A percentile compares a stretch with the other conserved stretches of the same genome.
These are phyloP conservation scores for Cenchrus purpureus DNA, from an alignment of 176 grass and related monocot genomes.

Conservation along the genomic window DNA sequence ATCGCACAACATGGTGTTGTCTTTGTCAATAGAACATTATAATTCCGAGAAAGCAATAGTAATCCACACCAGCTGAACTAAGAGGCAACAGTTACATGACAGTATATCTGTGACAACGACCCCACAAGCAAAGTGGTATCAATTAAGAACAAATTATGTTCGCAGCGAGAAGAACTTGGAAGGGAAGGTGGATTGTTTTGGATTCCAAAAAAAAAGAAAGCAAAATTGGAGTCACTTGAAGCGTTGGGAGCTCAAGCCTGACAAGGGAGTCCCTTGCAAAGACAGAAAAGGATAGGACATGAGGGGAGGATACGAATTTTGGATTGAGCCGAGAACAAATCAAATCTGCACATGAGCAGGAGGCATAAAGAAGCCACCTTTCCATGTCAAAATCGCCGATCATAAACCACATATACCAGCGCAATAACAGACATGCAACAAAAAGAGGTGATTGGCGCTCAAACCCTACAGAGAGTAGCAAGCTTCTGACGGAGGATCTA, in stretches of 20 bases:
- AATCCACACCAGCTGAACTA: conserved; percentile 37
- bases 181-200: conserved; percentile 1
- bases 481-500: conserved; percentile 31
- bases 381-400: conserved; percentile 25
- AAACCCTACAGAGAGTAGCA: conserved; percentile 16
- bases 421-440: conserved; percentile 6
- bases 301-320: neutral
- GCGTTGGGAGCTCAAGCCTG: conserved; percentile 16
- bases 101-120: conserved; percentile 39
- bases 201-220: neutral
- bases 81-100: conserved; percentile 43
- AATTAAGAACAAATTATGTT: conserved; percentile 6
- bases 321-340: conserved; percentile 28
- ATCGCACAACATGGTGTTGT: conserved; percentile 47
- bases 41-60: conserved; percentile 39
- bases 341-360: conserved; percentile 24
- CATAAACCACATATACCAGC: neutral
- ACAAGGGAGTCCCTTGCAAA: neutral
- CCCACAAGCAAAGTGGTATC: conserved; percentile 31
- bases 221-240: conserved; percentile 32
- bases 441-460: neutral
- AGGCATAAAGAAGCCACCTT: conserved; percentile 23
- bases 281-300: conserved; percentile 23
- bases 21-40: conserved; percentile 39
- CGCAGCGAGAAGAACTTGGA: conserved; percentile 40